phyloP scores from a whole-genome alignment of 2,329 filamentous ascomycete genomes.

The Talaromyces sp. region DNA sequence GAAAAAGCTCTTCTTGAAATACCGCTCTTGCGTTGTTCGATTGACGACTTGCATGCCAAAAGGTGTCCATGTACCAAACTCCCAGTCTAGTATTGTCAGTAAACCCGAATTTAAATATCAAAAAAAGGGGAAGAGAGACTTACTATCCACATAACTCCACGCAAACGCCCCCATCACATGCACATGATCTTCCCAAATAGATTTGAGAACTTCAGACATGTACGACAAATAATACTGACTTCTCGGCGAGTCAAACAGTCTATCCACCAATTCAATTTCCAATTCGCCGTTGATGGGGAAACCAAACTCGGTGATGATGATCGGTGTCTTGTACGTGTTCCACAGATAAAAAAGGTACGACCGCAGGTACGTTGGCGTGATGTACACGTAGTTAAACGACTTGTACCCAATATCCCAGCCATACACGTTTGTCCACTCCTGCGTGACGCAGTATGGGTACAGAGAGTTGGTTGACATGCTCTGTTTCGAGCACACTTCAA shows the following conservation, averaged over 20 bases:
- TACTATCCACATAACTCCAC: constrained; percentile 47
- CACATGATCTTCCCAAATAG: constrained; percentile 53
- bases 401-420: constrained; percentile 57
- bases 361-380: constrained; percentile 41
- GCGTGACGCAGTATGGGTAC: constrained; percentile 50
- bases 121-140: background rate
- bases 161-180: constrained; percentile 50
- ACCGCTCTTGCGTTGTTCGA: constrained; percentile 44
- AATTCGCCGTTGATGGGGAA: constrained; percentile 50
- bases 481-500: constrained; percentile 46
- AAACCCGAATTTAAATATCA: background rate
- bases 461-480: constrained; percentile 31
- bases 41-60: constrained; percentile 56
- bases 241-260: constrained; percentile 49
- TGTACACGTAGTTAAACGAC: constrained; percentile 53
- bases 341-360: constrained; percentile 54
- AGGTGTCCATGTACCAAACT: constrained; percentile 48
- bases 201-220: constrained; percentile 49
- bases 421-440: constrained; percentile 40
- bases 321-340: constrained; percentile 50
- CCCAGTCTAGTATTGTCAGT: constrained; percentile 34
- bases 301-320: constrained; percentile 51
- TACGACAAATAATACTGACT: constrained; percentile 52
- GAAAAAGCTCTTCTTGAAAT: constrained; percentile 55
- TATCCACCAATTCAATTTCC: constrained; percentile 40